Base-by-base conservation (phyloP, 352 stramenopile genomes). In the Pythium rhizo-oryzae region DNA sequence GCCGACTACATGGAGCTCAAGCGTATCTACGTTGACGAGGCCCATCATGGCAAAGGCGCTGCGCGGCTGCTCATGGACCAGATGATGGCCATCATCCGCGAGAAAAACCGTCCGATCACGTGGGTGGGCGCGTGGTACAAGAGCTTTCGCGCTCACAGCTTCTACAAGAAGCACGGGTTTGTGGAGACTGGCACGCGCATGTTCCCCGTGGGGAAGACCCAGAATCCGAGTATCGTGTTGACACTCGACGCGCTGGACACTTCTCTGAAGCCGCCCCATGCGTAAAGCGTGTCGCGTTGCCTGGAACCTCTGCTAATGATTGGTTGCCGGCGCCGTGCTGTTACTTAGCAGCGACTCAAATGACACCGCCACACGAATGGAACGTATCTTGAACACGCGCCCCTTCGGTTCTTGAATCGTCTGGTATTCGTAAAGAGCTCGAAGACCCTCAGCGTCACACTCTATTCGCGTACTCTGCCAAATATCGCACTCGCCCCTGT, bases 81-180 rank as follows among this genome's bases (percentile, higher is more conserved):
- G 49, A 23, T 75, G 33, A 75, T 79, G 69, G 53, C 23, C n/a
- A 39, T 77, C 30, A 54, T 72, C 30, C 18, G 47, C n/a, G 19
- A 30, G 16, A 76, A 77, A 59, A 52, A 67, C 33, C 60, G 62
- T 57, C 62, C 56, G 44, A 33, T 69, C 74, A 63, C 71, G 56
- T 80, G 74, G 70, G 59, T 80, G 30, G 67, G 67, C 44, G 71
- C 72, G 8, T 70, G 68, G 55, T 61, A 77, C 18, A 41, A 75
- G 37, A 80, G 75, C 63, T 12, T 68, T 19, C 69, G 63, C 49
- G 74, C 74, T 11, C 74, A 80, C 33, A 62, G 39, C 50, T 80
- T 80, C 52, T 80, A 80, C 70, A 19, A 56, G 50, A 77, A 78
- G 59, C 69, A 70, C 60, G 67, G 70, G 39, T 80, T 80, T 33